Percentiles rank a stretch among this genome's conserved stretches.
Conservation (phyloP, 495 filamentous ascomycete species). For the Cercophora sp. region DNA sequence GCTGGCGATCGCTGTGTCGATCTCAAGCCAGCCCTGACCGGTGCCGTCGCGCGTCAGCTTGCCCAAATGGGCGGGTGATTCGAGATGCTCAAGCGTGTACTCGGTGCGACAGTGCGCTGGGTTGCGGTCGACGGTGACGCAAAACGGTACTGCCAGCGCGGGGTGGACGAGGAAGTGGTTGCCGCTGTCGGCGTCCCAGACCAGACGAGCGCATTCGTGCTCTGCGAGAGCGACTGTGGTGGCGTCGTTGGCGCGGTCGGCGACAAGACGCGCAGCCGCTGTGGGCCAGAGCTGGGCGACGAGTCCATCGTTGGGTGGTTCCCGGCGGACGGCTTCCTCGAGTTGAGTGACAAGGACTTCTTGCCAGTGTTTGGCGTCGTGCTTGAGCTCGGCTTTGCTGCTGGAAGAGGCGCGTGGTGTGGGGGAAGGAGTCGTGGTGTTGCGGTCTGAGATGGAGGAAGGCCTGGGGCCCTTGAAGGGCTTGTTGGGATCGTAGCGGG, state of each 20-base stretch:
- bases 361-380: conserved; percentile 41
- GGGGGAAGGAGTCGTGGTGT: conserved; percentile 34
- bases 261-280: conserved; percentile 64
- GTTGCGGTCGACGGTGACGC: conserved; percentile 47
- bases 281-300: conserved; percentile 71
- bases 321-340: conserved; percentile 52
- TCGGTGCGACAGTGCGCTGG: conserved; percentile 52
- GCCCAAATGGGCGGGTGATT: conserved; percentile 49
- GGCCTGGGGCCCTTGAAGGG: conserved; percentile 33
- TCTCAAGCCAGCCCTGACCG: conserved; percentile 48
- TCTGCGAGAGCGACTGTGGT: conserved; percentile 62
- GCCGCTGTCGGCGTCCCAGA: conserved; percentile 59
- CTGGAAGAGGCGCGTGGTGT: conserved; percentile 28
- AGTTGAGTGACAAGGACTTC: conserved; percentile 58
- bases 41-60: conserved; percentile 50
- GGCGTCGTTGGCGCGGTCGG: conserved; percentile 59
- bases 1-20: conserved; percentile 48
- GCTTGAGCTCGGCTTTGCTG: conserved; percentile 14
- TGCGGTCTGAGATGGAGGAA: conserved; percentile 21
- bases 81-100: conserved; percentile 61
- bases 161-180: conserved; percentile 73
- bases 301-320: conserved; percentile 62
- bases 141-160: conserved; percentile 55
- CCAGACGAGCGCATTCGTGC: conserved; percentile 66
- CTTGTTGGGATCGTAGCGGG: conserved; percentile 52